phyloP scores from a whole-genome alignment of 306 rosid genomes.

The Pterocarpus santalinus region DNA sequence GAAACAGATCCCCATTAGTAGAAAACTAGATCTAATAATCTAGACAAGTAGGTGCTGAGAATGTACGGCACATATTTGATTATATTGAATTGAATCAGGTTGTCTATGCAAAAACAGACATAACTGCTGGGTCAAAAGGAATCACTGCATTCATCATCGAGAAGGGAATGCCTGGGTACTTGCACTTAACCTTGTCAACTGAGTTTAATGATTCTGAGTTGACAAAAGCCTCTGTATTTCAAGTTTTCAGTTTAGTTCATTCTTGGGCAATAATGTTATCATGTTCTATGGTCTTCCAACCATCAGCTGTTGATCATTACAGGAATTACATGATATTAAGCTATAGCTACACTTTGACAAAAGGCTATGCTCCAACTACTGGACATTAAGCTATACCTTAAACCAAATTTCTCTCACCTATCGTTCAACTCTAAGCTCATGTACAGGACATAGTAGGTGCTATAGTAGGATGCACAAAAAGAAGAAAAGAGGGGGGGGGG shows the following conservation, averaged over 20 bases:
- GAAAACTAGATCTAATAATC: constrained; percentile 3
- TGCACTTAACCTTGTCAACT: constrained; percentile 46
- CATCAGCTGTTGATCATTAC: neutral
- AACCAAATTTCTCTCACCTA: constrained; percentile 1
- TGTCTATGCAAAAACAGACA: constrained; percentile 91
- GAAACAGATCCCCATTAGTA: constrained; percentile 15
- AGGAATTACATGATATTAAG: constrained; percentile 20
- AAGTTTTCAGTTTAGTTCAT: constrained; percentile 18
- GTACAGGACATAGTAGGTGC: constrained; percentile 4
- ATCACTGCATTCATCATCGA: constrained; percentile 94
- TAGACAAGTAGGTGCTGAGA: neutral
- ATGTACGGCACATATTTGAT: constrained; percentile 38
- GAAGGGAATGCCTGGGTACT: constrained; percentile 95
- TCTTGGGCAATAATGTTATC: constrained; percentile 30
- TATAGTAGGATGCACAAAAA: neutral
- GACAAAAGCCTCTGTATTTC: constrained; percentile 21
- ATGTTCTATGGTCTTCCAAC: constrained; percentile 18
- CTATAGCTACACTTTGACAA: constrained; percentile 6
- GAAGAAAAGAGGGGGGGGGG: no score
- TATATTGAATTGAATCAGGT: constrained; percentile 71
- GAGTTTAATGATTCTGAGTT: constrained; percentile 39
- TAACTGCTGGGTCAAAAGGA: constrained; percentile 89
- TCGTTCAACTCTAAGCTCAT: constrained; percentile 8
- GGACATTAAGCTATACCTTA: constrained; percentile 16
- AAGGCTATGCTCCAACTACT: constrained; percentile 32